phyloP scores from a whole-genome alignment of 768 basidiomycete genomes.

The Amanita rubescens region DNA sequence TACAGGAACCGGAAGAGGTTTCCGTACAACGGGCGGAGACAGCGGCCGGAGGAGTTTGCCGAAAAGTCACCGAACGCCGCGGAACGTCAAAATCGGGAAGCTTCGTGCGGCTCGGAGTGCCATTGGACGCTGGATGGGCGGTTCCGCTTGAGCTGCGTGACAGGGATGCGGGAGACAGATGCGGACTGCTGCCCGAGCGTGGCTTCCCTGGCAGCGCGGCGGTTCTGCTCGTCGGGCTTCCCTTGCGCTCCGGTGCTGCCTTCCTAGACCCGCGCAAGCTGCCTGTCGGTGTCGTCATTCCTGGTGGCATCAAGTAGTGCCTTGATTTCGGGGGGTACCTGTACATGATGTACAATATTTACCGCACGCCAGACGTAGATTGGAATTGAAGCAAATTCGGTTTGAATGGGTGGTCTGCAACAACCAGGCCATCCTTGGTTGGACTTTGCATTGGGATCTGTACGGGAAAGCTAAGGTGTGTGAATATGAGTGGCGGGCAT shows the following conservation, averaged over 20 bases:
- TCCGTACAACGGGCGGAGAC: conserved; percentile 21
- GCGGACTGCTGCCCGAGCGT: conserved; percentile 50
- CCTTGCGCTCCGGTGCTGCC: conserved; percentile 36
- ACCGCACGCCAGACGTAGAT: conserved; percentile 79
- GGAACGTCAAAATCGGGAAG: conserved; percentile 48
- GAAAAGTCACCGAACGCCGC: conserved; percentile 35
- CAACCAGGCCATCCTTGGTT: conserved; percentile 87
- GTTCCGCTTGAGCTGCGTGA: conserved; percentile 34
- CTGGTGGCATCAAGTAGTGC: conserved; percentile 52
- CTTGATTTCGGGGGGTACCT: conserved; percentile 69
- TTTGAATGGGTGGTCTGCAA: conserved; percentile 63
- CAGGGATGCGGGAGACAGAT: conserved; percentile 31
- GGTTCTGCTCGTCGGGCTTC: conserved; percentile 35
- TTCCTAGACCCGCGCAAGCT: conserved; percentile 14
- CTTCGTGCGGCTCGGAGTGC: conserved; percentile 47
- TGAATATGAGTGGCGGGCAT: conserved; percentile 3
- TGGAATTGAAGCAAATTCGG: conserved; percentile 56
- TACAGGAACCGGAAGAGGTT: not conserved
- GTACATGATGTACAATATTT: conserved; percentile 63
- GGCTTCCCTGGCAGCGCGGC: conserved; percentile 32
- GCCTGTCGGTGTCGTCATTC: conserved; percentile 15
- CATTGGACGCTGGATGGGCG: conserved; percentile 35
- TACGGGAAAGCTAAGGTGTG: conserved; percentile 61
- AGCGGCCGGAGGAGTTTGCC: conserved; percentile 23
- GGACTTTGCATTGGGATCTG: conserved; percentile 45